Base-by-base conservation (phyloP, 176 grass and related monocot species). In the Bonia amplexicaulis region DNA sequence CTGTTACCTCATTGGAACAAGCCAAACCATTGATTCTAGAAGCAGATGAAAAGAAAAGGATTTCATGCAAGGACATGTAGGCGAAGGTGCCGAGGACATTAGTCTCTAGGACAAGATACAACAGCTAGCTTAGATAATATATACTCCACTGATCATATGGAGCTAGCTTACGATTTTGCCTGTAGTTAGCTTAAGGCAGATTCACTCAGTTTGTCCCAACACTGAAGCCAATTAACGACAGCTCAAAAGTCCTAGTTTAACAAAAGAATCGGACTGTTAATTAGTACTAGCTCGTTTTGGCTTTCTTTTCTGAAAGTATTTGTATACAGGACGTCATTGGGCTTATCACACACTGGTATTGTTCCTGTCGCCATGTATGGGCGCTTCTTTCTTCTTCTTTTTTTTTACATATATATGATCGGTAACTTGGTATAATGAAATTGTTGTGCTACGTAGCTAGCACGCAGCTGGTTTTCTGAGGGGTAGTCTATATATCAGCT, bases 241-340 rank as follows among this genome's bases (percentile, higher is more conserved):
- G 77, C 54, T 71, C 73, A 62, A 67, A 71, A 26, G 53, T 78
- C 73, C 11, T 82, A 86, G 29, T 86, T 82, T 90, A 77, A 71
- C 54, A 54, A 44, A 25, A 77, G 33, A 51, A 72, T 82, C 77
- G 69, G 53, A 35, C 42, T 76, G 54, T 69, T 71, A 63, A 23
- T 37, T 47, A 48, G 51, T 69, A 37, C 35, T 37, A 12, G 51
- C 53, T 76, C 16, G 53, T n/a, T 54, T 81, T 45, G 65, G 52
- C 64, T 77, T 76, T 86, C 25, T 49, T 74, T 58, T 71, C 35
- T 85, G 48, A 11, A 67, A 89, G 59, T 63, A 76, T 71, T 40
- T 74, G 54, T 49, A 12, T 37, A 27, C 16, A 69, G 78, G 64
- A 6, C 65, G 48, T 73, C 66, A 26, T 26, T 22, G 76, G 22